Evolutionary conservation across 306 rosid species (phyloP).

Genomic region (Prinsepia uniflora): DNA sequence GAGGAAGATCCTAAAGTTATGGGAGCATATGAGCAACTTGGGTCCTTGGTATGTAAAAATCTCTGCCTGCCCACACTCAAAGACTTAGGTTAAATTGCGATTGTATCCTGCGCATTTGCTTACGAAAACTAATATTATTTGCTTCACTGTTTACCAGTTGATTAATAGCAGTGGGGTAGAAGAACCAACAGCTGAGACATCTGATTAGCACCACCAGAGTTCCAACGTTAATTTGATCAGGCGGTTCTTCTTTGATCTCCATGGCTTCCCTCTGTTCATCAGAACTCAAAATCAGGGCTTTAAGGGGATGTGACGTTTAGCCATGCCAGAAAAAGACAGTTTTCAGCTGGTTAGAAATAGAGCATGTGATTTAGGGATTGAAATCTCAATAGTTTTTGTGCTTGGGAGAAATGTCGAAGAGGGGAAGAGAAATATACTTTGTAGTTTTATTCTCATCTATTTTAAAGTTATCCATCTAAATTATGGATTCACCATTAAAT

Average conservation of each 20-base stretch:
- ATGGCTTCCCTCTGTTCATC: neutral
- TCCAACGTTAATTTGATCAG: neutral
- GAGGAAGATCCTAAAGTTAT: slow-evolving; percentile 84
- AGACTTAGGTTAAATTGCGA: neutral
- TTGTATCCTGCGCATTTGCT: neutral
- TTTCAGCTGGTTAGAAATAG: neutral
- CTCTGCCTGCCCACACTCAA: neutral
- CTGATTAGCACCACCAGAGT: slow-evolving; percentile 21
- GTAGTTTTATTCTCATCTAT: too few relatives aligned
- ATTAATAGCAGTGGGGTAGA: slow-evolving; percentile 47
- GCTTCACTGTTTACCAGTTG: slow-evolving; percentile 51
- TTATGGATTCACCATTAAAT: too few relatives aligned
- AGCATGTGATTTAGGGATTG: neutral
- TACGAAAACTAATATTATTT: slow-evolving; percentile 5
- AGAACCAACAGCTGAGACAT: slow-evolving; percentile 42
- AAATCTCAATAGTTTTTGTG: neutral
- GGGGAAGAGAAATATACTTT: neutral
- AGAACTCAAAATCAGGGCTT: neutral
- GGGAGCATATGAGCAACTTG: slow-evolving; percentile 89
- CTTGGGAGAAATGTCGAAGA: neutral
- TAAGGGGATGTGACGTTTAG: neutral
- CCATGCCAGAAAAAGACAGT: neutral
- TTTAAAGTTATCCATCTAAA: too few relatives aligned
- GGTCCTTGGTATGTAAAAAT: slow-evolving; percentile 68
- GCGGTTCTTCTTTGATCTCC: neutral